Conservation (phyloP, 305 asterid species). For the Rubia balearica region DNA sequence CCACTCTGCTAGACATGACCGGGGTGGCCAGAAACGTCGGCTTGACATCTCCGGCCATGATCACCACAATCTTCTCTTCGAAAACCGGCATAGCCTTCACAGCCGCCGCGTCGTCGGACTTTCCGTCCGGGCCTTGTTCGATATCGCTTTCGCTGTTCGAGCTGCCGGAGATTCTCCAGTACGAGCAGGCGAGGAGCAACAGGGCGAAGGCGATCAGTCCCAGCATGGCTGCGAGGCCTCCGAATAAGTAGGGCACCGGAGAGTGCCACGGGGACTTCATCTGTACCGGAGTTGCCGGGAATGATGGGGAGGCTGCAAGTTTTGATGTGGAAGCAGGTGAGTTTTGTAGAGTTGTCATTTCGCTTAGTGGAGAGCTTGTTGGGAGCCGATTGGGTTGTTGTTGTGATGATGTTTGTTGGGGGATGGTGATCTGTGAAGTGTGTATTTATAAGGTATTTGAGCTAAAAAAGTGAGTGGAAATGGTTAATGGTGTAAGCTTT, state of each 20-base stretch:
- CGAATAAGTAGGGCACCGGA: slow-evolving; percentile 65
- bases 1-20: slow-evolving; percentile 4
- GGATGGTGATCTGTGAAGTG: background rate
- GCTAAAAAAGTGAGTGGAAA: background rate
- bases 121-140: slow-evolving; percentile 17
- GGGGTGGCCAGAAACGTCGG: slow-evolving; percentile 62
- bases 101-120: slow-evolving; percentile 22
- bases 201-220: slow-evolving; percentile 62
- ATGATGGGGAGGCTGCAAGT: slow-evolving; percentile 20
- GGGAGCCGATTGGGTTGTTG: background rate
- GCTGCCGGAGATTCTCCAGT: slow-evolving; percentile 45
- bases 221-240: slow-evolving; percentile 66
- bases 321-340: slow-evolving; percentile 7
- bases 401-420: slow-evolving; percentile 4
- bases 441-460: slow-evolving; percentile 7
- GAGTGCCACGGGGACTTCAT: slow-evolving; percentile 58
- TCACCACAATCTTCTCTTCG: slow-evolving; percentile 53
- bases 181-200: slow-evolving; percentile 60
- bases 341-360: slow-evolving; percentile 40
- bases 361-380: background rate
- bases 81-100: slow-evolving; percentile 28
- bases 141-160: slow-evolving; percentile 4
- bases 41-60: slow-evolving; percentile 59
- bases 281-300: slow-evolving; percentile 24
- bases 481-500: background rate